These are phyloP conservation scores for Trichoderma asperellum DNA, from an alignment of 2,329 filamentous ascomycete genomes.

Conservation along the genomic window DNA sequence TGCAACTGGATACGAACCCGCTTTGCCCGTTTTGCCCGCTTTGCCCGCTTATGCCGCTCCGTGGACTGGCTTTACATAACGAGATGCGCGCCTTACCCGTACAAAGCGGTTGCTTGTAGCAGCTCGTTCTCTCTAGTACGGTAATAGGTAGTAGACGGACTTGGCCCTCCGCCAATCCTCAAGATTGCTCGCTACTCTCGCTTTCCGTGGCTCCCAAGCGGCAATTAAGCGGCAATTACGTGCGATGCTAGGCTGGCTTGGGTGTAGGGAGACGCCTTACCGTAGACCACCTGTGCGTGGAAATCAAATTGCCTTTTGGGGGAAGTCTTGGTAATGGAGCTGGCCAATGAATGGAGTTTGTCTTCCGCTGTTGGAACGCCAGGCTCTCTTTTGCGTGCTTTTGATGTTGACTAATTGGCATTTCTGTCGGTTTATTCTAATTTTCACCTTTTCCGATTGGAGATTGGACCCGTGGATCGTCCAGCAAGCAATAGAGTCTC, in stretches of 20 bases:
- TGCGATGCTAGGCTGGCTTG: neutral
- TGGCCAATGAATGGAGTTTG: neutral
- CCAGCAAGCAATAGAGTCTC: neutral
- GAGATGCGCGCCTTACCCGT: neutral
- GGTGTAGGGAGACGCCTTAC: slow-evolving; percentile 6
- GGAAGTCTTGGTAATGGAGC: neutral
- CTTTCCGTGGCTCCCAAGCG: neutral
- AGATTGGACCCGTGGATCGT: slow-evolving; percentile 1
- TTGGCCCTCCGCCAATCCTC: slow-evolving; percentile 5
- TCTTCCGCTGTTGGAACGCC: neutral
- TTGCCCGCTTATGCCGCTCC: neutral
- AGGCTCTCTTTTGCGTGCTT: neutral
- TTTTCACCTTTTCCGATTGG: neutral
- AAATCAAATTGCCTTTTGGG: neutral
- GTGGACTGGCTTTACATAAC: neutral
- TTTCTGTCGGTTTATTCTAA: neutral
- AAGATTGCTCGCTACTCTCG: neutral
- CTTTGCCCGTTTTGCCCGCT: neutral
- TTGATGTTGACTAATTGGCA: neutral
- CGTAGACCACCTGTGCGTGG: neutral
- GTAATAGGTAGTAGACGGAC: neutral
- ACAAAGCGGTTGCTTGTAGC: neutral
- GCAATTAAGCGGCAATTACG: slow-evolving; percentile 2
- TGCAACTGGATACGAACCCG: neutral
- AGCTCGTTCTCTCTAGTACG: neutral